Evolutionary conservation across 805 yeast genomes (phyloP).

Genomic region (Candida coleopterorum): DNA sequence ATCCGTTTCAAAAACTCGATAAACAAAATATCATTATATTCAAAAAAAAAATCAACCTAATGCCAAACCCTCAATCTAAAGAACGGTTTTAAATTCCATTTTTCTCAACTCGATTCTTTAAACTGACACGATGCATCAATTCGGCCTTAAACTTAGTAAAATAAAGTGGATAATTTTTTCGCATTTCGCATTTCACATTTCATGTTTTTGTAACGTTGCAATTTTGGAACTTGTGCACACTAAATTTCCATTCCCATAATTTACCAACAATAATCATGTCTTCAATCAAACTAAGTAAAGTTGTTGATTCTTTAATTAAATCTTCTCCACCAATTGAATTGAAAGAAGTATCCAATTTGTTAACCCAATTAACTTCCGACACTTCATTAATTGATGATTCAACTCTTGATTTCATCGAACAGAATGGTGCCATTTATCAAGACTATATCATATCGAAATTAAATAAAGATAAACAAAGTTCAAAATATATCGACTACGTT

Average conservation of each 20-base stretch:
- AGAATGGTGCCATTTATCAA: constrained; percentile 27
- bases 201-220: too few relatives aligned
- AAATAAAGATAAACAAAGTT: constrained; percentile 26
- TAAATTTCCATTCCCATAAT: too few relatives aligned
- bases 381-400: constrained; percentile 17
- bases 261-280: constrained; percentile 1
- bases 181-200: too few relatives aligned
- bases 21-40: too few relatives aligned
- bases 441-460: constrained; percentile 28
- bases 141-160: too few relatives aligned
- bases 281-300: constrained; percentile 18
- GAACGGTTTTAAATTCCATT: too few relatives aligned
- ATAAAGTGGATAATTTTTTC: too few relatives aligned
- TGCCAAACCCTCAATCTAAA: too few relatives aligned
- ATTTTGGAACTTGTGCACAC: not conserved
- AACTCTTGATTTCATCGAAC: constrained; percentile 23
- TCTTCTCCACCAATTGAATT: constrained; percentile 39
- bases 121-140: too few relatives aligned
- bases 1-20: too few relatives aligned
- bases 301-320: constrained; percentile 27
- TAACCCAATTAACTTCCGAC: constrained; percentile 20
- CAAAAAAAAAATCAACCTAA: too few relatives aligned
- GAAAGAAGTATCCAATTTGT: constrained; percentile 20
- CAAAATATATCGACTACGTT: constrained; percentile 51
- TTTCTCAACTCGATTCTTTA: too few relatives aligned